phyloP scores from a whole-genome alignment of 148 eudicot genomes.

The Nepenthes gracilis region DNA sequence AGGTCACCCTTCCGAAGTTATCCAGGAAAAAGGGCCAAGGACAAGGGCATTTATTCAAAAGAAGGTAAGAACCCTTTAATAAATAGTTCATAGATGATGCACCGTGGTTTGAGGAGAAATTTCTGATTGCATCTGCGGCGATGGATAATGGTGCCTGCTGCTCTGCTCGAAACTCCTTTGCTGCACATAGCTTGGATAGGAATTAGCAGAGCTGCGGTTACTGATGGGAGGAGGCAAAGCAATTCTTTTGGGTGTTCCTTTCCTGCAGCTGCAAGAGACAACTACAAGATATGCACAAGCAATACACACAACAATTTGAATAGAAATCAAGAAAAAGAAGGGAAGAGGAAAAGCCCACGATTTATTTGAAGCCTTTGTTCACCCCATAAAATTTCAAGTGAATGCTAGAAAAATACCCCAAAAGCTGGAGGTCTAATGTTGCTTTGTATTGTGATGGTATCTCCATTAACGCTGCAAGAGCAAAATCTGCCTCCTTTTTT shows the following conservation, averaged over 20 bases:
- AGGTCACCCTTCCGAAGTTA: no score
- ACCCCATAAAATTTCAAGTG: neutral
- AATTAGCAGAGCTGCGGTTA: neutral
- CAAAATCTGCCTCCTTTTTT: slow-evolving; percentile 23
- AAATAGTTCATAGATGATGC: neutral
- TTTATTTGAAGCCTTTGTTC: no score
- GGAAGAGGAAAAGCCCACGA: no score
- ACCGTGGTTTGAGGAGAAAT: neutral
- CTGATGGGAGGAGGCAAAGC: neutral
- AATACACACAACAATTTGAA: neutral
- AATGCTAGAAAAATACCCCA: slow-evolving; percentile 10
- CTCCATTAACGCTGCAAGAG: slow-evolving; percentile 30
- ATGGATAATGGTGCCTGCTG: neutral
- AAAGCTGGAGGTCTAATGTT: slow-evolving; percentile 19
- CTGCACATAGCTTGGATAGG: neutral
- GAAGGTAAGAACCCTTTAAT: neutral
- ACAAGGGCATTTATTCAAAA: neutral
- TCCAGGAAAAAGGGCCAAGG: neutral
- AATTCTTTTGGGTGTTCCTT: neutral
- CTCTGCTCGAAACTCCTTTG: neutral
- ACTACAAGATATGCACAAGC: neutral
- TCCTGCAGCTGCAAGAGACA: neutral
- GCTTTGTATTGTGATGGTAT: slow-evolving; percentile 33
- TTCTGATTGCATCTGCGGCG: neutral
- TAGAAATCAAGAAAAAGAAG: no score